phyloP scores from a whole-genome alignment of 495 filamentous ascomycete species.

The Penicillium soppii region DNA sequence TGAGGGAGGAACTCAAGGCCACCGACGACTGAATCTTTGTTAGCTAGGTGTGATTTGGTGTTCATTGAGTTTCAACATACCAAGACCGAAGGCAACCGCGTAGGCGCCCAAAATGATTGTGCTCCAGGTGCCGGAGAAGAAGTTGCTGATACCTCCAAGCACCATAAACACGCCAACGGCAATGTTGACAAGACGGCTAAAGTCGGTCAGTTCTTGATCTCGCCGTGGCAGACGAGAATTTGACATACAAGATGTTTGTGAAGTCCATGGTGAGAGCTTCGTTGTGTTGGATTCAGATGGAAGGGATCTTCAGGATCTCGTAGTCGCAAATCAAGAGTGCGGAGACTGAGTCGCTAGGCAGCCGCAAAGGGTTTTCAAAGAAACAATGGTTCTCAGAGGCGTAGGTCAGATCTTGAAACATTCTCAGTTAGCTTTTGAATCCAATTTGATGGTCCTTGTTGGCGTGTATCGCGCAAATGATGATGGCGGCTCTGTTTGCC shows the following conservation, averaged over 20 bases:
- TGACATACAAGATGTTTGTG: conserved; percentile 58
- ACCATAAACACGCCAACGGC: conserved; percentile 85
- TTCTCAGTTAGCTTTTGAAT: conserved; percentile 1
- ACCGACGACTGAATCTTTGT: conserved; percentile 34
- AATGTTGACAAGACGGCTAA: conserved; percentile 90
- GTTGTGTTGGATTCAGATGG: neutral
- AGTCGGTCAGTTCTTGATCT: conserved; percentile 5
- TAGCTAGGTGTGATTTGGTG: conserved; percentile 3
- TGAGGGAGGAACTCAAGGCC: conserved; percentile 74
- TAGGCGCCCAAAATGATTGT: conserved; percentile 78
- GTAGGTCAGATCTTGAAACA: neutral
- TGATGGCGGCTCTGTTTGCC: neutral
- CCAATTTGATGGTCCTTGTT: neutral
- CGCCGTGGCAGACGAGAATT: neutral
- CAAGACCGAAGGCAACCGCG: conserved; percentile 84
- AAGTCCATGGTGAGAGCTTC: conserved; percentile 47
- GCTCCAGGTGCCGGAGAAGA: conserved; percentile 52
- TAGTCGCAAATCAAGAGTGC: conserved; percentile 4
- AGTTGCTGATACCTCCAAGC: conserved; percentile 85
- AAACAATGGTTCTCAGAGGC: neutral
- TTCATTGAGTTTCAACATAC: conserved; percentile 46
- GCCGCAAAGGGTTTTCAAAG: neutral
- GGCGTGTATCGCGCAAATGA: neutral
- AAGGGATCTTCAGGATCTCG: conserved; percentile 13
- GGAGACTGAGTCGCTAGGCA: conserved; percentile 10